Percentiles rank a stretch among this genome's conserved stretches.
phyloP scores from a whole-genome alignment of 495 filamentous ascomycete species.

The Penicillium taxi region DNA sequence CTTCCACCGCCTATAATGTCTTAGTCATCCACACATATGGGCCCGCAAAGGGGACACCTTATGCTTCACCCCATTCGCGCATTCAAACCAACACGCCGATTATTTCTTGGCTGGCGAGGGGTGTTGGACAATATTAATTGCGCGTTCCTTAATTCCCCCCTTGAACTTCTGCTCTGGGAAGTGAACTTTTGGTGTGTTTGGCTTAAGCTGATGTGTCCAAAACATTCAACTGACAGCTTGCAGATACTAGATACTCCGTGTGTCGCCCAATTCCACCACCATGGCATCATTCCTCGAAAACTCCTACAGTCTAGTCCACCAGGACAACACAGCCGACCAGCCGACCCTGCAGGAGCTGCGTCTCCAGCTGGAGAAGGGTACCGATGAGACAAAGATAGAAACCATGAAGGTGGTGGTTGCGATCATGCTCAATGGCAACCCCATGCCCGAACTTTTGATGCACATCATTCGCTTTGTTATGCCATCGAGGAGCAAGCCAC shows the following conservation, averaged over 20 bases:
- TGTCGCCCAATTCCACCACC: conserved; percentile 34
- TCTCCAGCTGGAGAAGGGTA: conserved; percentile 93
- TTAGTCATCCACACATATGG: conserved; percentile 47
- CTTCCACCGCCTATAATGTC: too few relatives aligned
- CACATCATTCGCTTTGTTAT: conserved; percentile 99
- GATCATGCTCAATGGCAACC: conserved; percentile 96
- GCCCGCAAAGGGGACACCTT: conserved; percentile 40
- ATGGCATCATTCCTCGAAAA: conserved; percentile 95
- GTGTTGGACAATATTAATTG: conserved; percentile 32
- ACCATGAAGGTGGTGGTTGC: conserved; percentile 98
- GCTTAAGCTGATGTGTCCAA: conserved; percentile 22
- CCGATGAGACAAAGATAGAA: conserved; percentile 91
- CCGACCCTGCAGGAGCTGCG: conserved; percentile 85
- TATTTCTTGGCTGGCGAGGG: conserved; percentile 37
- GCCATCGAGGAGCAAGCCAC: conserved; percentile 90
- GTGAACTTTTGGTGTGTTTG: conserved; percentile 22
- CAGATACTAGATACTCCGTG: conserved; percentile 31
- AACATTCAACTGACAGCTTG: conserved; percentile 36
- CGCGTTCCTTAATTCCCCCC: conserved; percentile 16
- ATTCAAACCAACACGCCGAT: conserved; percentile 29
- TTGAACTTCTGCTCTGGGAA: conserved; percentile 20
- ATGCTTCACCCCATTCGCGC: conserved; percentile 28
- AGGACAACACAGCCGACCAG: conserved; percentile 90
- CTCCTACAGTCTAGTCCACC: conserved; percentile 87
- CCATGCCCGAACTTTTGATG: conserved; percentile 93